phyloP scores from a whole-genome alignment of 2,329 filamentous ascomycete species.

The Xylariaceae sp. region DNA sequence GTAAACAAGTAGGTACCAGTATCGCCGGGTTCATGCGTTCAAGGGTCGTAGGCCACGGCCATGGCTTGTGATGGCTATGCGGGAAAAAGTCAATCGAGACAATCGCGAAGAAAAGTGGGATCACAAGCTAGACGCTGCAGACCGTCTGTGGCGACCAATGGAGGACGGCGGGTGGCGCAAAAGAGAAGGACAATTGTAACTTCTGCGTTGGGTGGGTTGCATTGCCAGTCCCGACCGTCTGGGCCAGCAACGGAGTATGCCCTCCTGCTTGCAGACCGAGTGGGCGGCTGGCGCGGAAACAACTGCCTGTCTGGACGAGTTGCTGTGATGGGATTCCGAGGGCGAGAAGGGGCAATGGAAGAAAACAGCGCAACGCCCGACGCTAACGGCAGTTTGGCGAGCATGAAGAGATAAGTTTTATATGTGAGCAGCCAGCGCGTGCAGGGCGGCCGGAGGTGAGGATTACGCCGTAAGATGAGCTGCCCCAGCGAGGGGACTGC shows the following conservation, averaged over 20 bases:
- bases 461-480: too few relatives aligned
- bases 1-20: neutral
- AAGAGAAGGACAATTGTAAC: slow-evolving; percentile 2
- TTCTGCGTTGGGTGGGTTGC: slow-evolving; percentile 10
- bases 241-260: slow-evolving; percentile 13
- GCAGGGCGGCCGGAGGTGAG: too few relatives aligned
- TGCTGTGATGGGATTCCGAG: neutral
- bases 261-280: slow-evolving; percentile 3
- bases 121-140: neutral
- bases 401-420: neutral
- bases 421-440: too few relatives aligned
- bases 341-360: neutral
- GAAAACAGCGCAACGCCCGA: neutral
- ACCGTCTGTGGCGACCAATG: neutral
- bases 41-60: neutral
- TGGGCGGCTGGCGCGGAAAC: slow-evolving; percentile 18
- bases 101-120: slow-evolving; percentile 12
- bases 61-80: slow-evolving; percentile 3
- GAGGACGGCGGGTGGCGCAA: slow-evolving; percentile 5
- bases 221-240: slow-evolving; percentile 16
- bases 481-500: too few relatives aligned
- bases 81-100: slow-evolving; percentile 4
- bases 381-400: neutral
- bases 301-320: slow-evolving; percentile 5
- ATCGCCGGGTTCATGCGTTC: neutral